Evolutionary conservation across 2,329 filamentous ascomycete species (phyloP), one percentile per base, ranked within the genome.

Genomic region (Aureobasidium musti): DNA sequence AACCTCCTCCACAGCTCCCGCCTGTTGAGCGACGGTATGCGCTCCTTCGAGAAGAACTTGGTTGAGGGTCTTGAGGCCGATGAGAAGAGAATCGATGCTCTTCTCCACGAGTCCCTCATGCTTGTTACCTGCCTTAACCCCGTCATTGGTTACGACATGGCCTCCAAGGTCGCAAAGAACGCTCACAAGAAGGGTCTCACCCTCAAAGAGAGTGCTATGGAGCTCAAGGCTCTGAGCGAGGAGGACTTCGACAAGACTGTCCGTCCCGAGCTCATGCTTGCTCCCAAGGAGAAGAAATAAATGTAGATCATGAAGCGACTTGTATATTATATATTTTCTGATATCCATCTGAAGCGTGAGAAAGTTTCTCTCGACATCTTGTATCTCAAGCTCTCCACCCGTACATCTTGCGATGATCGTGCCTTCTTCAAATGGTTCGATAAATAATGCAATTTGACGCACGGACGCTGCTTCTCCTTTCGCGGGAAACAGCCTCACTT

Each of bases 131-230:
- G 94, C 84, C 85, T 98, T 70, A 97, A 97, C 85, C 92, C 93
- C 72, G 91, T 96, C 80, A 97, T 98, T 77, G 94, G 93, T 68
- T 97, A 97, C 80, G 93, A 97, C 78, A 96, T 96, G 91, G 93
- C 93, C 63, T 92, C 89, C 80, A 96, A 96, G 84, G 93, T 97
- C 28, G 93, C 93, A 75, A 97, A 97, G 89, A 96, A 99, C 77
- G 95, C 95, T 19, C 95, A 99, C 84, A 97, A 97, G 87, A 98
- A 98, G 87, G 92, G 92, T 39, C 81, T 94, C 61, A 97, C 92
- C 28, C 86, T 99, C 67, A 97, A 97, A 85, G 82, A 96, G 82
- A 94, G 90, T 75, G 94, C 95, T 23, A 88, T 98, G 84, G 91
- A 98, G 84, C 86, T 99, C 71, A 86, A 97, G 72, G 94, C 92